Base-by-base conservation (phyloP, 257 asterid genomes). In the Hygrophila difformis region DNA sequence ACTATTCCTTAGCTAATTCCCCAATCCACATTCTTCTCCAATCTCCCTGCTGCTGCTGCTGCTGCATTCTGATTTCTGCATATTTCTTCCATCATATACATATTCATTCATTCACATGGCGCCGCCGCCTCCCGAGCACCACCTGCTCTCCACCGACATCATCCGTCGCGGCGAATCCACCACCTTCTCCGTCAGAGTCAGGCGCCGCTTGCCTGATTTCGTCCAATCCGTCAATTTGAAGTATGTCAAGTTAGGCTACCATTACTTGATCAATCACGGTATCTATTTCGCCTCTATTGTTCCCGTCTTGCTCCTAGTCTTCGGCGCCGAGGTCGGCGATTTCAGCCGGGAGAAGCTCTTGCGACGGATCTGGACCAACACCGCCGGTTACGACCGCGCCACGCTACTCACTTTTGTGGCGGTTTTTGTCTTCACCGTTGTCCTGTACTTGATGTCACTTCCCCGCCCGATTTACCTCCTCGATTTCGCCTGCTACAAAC, bases 401-500 rank as follows among this genome's bases (percentile, higher is more conserved):
- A 70, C 77, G 2, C 75, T 72, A 12, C 40, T 80, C 2, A 84
- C 77, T 0, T 82, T 76, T 28, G 14, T 82, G 0, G 84, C 70
- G 0, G 69, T 82, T 3, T 57, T 67, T 17, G 94, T 82, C 7
- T 75, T 82, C 54, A 80, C 87, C 0, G 54, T 80, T 1, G 79
- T 73, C 4, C 66, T 81, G 6, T 86, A 74, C 62, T 70, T 82
- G 68, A 63, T 76, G 79, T 82, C 96, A 0, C 71, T 78, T 23
- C 94, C 95, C 0, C 59, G 79, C 1, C 62, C 86, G 0, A 82
- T 80, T 40, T 86, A 76, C 58, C 87, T 86, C 16, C 50, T 86
- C 26, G 99, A 86, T 58, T 82, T 91, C 40, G 93, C 99, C 15
- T 91, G 96, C 70, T 86, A 47, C 75, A 91, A 78, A 66, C 95